Conservation (phyloP, 805 yeast genomes). For the Torulaspora franciscae region DNA sequence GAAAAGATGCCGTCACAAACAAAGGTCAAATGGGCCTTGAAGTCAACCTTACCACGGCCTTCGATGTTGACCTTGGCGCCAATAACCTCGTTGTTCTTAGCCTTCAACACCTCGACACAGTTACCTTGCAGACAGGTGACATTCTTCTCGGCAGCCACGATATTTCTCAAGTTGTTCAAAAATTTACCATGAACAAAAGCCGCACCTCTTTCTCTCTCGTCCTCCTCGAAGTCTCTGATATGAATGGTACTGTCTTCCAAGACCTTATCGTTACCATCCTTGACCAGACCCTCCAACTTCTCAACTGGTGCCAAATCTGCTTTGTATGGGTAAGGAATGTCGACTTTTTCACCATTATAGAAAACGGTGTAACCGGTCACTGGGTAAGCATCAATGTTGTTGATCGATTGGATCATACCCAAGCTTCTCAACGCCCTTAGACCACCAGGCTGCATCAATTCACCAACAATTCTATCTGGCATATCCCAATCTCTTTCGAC, state of each 20-base stretch:
- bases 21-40: constrained; percentile 60
- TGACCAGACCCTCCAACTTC: constrained; percentile 53
- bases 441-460: constrained; percentile 96
- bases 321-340: constrained; percentile 69
- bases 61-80: constrained; percentile 66
- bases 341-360: constrained; percentile 52
- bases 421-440: constrained; percentile 72
- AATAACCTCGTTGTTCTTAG: constrained; percentile 51
- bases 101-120: constrained; percentile 61
- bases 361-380: constrained; percentile 79
- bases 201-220: constrained; percentile 60
- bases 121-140: constrained; percentile 79
- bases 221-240: constrained; percentile 51
- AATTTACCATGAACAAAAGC: constrained; percentile 93
- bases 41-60: constrained; percentile 40
- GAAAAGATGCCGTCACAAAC: constrained; percentile 94
- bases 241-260: constrained; percentile 48
- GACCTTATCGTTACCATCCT: constrained; percentile 53
- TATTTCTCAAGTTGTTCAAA: constrained; percentile 63
- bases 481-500: constrained; percentile 85
- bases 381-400: constrained; percentile 57
- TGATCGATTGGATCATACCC: constrained; percentile 65
- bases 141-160: constrained; percentile 65
- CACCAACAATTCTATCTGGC: constrained; percentile 97
- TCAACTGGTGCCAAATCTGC: constrained; percentile 42